These are phyloP conservation scores for Coemansia sp. DNA, from an alignment of 192 early-diverging fungal genomes.

Conservation along the genomic window DNA sequence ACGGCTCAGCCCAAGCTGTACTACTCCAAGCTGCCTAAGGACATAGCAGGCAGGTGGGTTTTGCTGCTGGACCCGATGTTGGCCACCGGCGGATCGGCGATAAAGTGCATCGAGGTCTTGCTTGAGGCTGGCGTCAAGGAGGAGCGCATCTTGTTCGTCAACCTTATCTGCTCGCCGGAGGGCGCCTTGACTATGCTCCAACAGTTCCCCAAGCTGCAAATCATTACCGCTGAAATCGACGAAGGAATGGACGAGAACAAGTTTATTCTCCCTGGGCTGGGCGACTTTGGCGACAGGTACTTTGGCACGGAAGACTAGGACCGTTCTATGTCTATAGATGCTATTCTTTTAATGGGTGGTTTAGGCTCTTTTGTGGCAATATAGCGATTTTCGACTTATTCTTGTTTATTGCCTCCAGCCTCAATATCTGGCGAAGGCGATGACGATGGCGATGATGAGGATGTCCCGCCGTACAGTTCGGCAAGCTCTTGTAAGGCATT, in stretches of 20 bases:
- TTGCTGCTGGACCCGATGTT: constrained; percentile 96
- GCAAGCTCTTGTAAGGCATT: not conserved
- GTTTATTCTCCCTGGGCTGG: constrained; percentile 91
- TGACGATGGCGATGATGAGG: not conserved
- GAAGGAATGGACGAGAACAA: constrained; percentile 77
- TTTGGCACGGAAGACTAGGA: constrained; percentile 72
- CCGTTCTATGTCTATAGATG: not conserved
- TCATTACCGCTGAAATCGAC: constrained; percentile 88
- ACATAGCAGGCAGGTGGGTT: constrained; percentile 80
- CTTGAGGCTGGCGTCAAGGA: constrained; percentile 82
- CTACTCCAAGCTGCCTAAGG: constrained; percentile 91
- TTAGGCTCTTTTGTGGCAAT: not conserved
- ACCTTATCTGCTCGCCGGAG: constrained; percentile 87
- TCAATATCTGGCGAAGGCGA: not conserved
- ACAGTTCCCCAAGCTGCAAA: constrained; percentile 78
- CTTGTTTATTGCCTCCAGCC: not conserved
- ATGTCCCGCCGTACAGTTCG: not conserved
- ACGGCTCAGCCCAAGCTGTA: constrained; percentile 90
- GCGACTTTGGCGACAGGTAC: constrained; percentile 93
- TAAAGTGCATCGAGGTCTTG: constrained; percentile 89
- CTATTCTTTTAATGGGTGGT: not conserved
- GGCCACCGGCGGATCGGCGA: constrained; percentile 94
- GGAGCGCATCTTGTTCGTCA: constrained; percentile 88
- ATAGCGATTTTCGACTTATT: not conserved
- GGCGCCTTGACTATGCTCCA: constrained; percentile 74